A percentile compares a stretch with the other conserved stretches of the same genome.
Conservation (phyloP, 768 basidiomycete species). For the Boletus pseudo-olivaceus region DNA sequence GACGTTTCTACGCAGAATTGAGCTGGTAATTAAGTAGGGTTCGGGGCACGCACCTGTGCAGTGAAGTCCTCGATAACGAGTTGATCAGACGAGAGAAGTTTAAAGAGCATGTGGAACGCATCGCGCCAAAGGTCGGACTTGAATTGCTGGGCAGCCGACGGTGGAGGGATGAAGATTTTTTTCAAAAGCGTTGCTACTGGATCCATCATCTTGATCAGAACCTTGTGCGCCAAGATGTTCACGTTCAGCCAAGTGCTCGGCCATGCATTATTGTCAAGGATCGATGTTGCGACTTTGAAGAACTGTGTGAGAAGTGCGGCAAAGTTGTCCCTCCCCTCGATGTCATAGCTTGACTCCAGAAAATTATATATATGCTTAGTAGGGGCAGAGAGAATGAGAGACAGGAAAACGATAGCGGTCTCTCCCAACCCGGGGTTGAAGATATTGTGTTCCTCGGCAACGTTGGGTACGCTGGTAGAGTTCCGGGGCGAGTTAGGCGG, state of each 20-base stretch:
- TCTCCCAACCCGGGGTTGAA: slow-evolving; percentile 84
- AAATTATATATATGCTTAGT: slow-evolving; percentile 73
- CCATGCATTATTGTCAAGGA: slow-evolving; percentile 85
- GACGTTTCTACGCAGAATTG: slow-evolving; percentile 63
- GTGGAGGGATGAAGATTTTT: slow-evolving; percentile 73
- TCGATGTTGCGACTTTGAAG: slow-evolving; percentile 77
- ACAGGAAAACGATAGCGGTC: slow-evolving; percentile 78
- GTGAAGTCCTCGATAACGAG: slow-evolving; percentile 93
- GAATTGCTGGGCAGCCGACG: slow-evolving; percentile 62
- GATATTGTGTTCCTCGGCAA: slow-evolving; percentile 45
- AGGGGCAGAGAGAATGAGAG: slow-evolving; percentile 77
- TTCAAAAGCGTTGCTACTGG: slow-evolving; percentile 75
- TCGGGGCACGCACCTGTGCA: slow-evolving; percentile 61
- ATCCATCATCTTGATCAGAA: slow-evolving; percentile 85
- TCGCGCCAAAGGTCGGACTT: slow-evolving; percentile 78
- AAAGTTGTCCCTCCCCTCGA: slow-evolving; percentile 84
- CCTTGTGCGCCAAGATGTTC: slow-evolving; percentile 83
- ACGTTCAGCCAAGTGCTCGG: slow-evolving; percentile 90
- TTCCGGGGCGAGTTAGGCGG: slow-evolving; percentile 53
- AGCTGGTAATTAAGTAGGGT: slow-evolving; percentile 3
- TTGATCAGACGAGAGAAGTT: slow-evolving; percentile 84
- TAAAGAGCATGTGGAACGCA: slow-evolving; percentile 76
- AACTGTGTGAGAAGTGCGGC: slow-evolving; percentile 66
- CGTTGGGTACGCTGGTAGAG: slow-evolving; percentile 37
- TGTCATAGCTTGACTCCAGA: slow-evolving; percentile 76